These are phyloP conservation scores for Areca catechu DNA, from an alignment of 176 grass and related monocot species.

Conservation along the genomic window DNA sequence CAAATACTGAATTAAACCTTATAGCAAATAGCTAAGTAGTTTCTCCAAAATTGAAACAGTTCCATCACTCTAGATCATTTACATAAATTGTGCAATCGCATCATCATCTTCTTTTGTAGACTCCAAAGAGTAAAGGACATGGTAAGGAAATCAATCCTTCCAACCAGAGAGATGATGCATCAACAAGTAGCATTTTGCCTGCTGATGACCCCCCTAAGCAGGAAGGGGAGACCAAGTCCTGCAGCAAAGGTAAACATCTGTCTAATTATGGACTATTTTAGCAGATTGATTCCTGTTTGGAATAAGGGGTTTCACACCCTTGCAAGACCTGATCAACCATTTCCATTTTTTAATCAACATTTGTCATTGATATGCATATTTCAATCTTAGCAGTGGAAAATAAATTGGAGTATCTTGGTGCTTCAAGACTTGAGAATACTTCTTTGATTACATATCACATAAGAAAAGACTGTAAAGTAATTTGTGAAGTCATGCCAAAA, in stretches of 20 bases:
- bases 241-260: slow-evolving; percentile 27
- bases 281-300: too few species aligned
- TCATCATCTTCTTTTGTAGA: slow-evolving; percentile 23
- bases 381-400: too few species aligned
- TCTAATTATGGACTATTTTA: too few species aligned
- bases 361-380: too few species aligned
- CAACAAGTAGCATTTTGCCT: slow-evolving; percentile 28
- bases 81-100: background rate
- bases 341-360: too few species aligned
- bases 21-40: too few species aligned
- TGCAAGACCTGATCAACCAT: too few species aligned
- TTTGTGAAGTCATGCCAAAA: slow-evolving; percentile 27
- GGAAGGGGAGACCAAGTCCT: slow-evolving; percentile 27
- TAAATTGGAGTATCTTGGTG: background rate
- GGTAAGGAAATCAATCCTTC: slow-evolving; percentile 19
- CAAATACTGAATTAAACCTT: too few species aligned
- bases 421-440: background rate
- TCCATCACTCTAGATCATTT: background rate
- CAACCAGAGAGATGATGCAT: slow-evolving; percentile 21
- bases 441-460: slow-evolving; percentile 27
- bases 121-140: slow-evolving; percentile 22
- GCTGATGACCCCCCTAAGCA: slow-evolving; percentile 24
- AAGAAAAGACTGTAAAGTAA: slow-evolving; percentile 22
- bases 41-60: too few species aligned
- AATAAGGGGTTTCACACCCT: too few species aligned